Conservation (phyloP, 2,329 filamentous ascomycete species). For the Zopfia rhizophila region DNA sequence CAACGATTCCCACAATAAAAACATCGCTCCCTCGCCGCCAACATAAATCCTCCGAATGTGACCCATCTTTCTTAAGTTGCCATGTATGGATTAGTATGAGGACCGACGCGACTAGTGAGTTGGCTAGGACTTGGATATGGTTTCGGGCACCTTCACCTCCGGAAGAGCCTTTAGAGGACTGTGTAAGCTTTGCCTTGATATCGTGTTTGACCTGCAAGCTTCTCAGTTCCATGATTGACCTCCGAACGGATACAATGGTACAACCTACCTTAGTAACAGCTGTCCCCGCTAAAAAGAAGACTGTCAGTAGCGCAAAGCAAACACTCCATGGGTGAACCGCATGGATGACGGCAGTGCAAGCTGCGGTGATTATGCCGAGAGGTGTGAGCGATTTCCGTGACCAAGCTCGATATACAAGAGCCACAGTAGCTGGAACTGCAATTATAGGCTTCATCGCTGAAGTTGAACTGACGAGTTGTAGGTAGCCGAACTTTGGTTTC, state of each 20-base stretch:
- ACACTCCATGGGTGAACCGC: conserved; percentile 92
- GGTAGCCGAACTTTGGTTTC: too few species aligned
- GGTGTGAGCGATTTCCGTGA: conserved; percentile 75
- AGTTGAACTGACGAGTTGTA: too few species aligned
- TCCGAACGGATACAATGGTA: conserved; percentile 7
- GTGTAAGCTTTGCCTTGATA: conserved; percentile 82
- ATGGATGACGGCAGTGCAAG: conserved; percentile 79
- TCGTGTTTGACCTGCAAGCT: conserved; percentile 79
- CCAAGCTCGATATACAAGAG: conserved; percentile 53
- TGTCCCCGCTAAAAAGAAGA: conserved; percentile 90
- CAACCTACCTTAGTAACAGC: conserved; percentile 79
- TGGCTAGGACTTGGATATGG: conserved; percentile 89
- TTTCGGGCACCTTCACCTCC: conserved; percentile 86
- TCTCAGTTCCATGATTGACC: conserved; percentile 1
- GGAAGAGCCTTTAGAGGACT: conserved; percentile 76
- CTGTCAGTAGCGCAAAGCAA: conserved; percentile 83
- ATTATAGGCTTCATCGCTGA: conserved; percentile 34
- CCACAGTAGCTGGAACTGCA: conserved; percentile 43
- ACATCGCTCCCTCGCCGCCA: conserved; percentile 52
- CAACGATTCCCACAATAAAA: conserved; percentile 60
- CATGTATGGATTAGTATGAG: conserved; percentile 64
- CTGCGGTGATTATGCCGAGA: conserved; percentile 76
- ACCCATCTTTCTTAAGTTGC: conserved; percentile 52
- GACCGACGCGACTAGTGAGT: conserved; percentile 81
- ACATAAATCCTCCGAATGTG: conserved; percentile 46